Evolutionary conservation across 2,329 filamentous ascomycete genomes (phyloP).

Genomic region (Botryotinia globosa): DNA sequence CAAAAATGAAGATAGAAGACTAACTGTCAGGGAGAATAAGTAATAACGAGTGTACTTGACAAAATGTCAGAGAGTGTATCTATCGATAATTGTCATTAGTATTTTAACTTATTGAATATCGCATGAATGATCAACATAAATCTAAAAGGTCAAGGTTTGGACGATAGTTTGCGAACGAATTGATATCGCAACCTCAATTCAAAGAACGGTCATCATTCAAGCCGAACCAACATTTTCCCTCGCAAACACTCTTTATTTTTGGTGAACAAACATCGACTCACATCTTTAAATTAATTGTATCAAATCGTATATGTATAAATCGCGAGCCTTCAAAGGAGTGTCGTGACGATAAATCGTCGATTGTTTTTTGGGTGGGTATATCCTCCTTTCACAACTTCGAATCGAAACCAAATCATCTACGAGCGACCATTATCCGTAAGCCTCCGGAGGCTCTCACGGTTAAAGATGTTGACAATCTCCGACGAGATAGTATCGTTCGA

Average conservation of each 20-base stretch:
- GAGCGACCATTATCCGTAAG: slow-evolving; percentile 36
- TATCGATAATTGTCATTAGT: slow-evolving; percentile 30
- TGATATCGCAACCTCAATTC: slow-evolving; percentile 24
- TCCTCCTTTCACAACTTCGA: slow-evolving; percentile 30
- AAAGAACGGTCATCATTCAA: not conserved
- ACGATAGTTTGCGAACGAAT: slow-evolving; percentile 24
- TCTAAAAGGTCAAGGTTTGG: not conserved
- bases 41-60: slow-evolving; percentile 60
- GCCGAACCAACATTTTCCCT: not conserved
- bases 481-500: slow-evolving; percentile 23
- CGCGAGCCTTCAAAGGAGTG: slow-evolving; percentile 37
- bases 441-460: slow-evolving; percentile 36
- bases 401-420: slow-evolving; percentile 34
- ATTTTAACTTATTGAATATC: slow-evolving; percentile 21
- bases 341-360: slow-evolving; percentile 40
- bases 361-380: slow-evolving; percentile 20
- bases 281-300: slow-evolving; percentile 24
- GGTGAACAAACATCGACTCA: slow-evolving; percentile 31
- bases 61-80: slow-evolving; percentile 52
- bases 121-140: slow-evolving; percentile 34
- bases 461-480: slow-evolving; percentile 22
- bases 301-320: slow-evolving; percentile 21
- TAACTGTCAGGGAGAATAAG: slow-evolving; percentile 49
- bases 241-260: not conserved
- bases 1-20: slow-evolving; percentile 28